Evolutionary conservation across 129 eudicot species (phyloP).

Genomic region (Scalesia atractyloides): DNA sequence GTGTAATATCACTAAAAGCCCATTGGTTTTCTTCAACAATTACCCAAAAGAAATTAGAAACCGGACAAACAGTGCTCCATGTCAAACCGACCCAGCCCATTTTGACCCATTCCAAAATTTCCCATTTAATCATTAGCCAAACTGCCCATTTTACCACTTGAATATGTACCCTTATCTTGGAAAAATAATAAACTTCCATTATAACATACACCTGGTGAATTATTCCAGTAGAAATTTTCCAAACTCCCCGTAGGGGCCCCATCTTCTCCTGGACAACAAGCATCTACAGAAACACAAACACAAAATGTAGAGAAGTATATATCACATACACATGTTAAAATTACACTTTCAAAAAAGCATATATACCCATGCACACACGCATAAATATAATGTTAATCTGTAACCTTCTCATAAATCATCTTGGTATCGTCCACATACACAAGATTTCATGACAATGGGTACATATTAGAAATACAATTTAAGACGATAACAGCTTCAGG

Average conservation of each 20-base stretch:
- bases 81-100: background rate
- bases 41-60: background rate
- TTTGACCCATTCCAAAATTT: background rate
- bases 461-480: too few species aligned
- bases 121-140: background rate
- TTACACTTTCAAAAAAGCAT: too few species aligned
- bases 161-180: background rate
- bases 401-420: slow-evolving; percentile 7
- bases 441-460: background rate
- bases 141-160: background rate
- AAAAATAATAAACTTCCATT: slow-evolving; percentile 19
- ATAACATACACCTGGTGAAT: slow-evolving; percentile 54
- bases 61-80: background rate
- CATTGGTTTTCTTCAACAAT: background rate
- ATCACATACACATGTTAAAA: too few species aligned
- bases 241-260: slow-evolving; percentile 55
- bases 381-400: background rate
- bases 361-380: background rate
- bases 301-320: background rate
- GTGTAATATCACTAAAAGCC: background rate
- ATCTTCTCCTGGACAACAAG: slow-evolving; percentile 86
- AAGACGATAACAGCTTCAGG: too few species aligned
- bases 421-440: background rate
- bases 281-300: slow-evolving; percentile 41
- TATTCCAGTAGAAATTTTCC: slow-evolving; percentile 88